These are phyloP conservation scores for Thermoascus crustaceus DNA, from an alignment of 2,329 filamentous ascomycete species.

Conservation along the genomic window DNA sequence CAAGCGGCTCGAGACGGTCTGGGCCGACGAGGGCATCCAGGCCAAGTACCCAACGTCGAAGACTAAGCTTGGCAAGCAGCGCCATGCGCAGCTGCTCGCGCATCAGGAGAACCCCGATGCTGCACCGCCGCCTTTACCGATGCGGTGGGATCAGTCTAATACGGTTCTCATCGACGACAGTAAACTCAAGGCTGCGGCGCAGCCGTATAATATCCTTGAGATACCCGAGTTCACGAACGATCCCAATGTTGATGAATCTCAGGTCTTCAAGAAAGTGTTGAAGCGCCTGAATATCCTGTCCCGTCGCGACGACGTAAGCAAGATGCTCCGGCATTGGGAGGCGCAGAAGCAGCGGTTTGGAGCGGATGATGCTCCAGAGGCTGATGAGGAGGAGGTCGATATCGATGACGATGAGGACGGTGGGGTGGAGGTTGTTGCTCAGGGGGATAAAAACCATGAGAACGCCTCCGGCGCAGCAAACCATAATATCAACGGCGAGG, in stretches of 20 bases:
- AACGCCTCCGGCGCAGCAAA: background rate
- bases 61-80: background rate
- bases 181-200: slow-evolving; percentile 65
- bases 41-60: slow-evolving; percentile 30
- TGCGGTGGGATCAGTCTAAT: slow-evolving; percentile 70
- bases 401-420: slow-evolving; percentile 10
- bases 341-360: slow-evolving; percentile 7
- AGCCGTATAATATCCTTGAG: slow-evolving; percentile 75
- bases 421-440: background rate
- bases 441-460: background rate
- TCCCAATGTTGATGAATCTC: slow-evolving; percentile 31
- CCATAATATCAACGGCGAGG: background rate
- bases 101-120: no score
- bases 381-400: slow-evolving; percentile 6
- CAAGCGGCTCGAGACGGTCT: slow-evolving; percentile 70
- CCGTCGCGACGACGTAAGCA: slow-evolving; percentile 42
- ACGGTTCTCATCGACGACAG: slow-evolving; percentile 88
- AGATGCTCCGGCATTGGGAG: slow-evolving; percentile 31
- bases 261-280: slow-evolving; percentile 44
- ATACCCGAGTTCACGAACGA: slow-evolving; percentile 64
- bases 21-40: slow-evolving; percentile 46
- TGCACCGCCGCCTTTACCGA: no score
- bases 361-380: slow-evolving; percentile 13
- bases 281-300: slow-evolving; percentile 46
- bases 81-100: slow-evolving; percentile 34